Base-by-base conservation (phyloP, 1,284 basidiomycete genomes). In the Ceratobasidium sp. region DNA sequence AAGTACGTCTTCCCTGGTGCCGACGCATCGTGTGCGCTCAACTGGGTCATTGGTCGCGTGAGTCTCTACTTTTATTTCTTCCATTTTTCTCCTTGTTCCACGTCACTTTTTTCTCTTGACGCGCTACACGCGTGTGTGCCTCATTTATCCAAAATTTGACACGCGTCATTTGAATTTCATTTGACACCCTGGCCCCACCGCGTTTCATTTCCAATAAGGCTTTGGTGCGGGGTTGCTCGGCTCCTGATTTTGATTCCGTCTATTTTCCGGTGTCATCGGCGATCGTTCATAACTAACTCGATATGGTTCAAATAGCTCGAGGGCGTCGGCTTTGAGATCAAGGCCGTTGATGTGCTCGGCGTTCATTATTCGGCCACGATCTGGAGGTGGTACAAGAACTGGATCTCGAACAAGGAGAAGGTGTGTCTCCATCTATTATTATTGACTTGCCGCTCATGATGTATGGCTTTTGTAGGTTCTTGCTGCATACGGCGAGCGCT, bases 1-100 rank as follows among this genome's bases (percentile, higher is more conserved):
- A 96, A 96, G 80, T 96, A 96, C 77, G 82, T 98, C 80, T 99
- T 98, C 90, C 96, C 97, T 65, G 97, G 97, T 79, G 97, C 97
- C 8, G 97, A 99, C 78, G 96, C 96, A 0, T 93, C 91, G 6
- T 94, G 94, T 81, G 93, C 96, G 50, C 90, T 99, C 70, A 94
- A 93, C 73, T 99, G 97, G 97, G 96, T 98, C 73, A 88, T 99
- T 75, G 87, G 83, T 61, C 85, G 93, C 82, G 87, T 94, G 34
- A 71, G 78, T 76, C 45, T 45, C 23, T 26, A 16, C 34, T 3
- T 9, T 21, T 39, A 36, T 34, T 1, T 32, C 36, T 39, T 39
- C 8, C 36, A 39, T 23, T n/a, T n/a, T n/a, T n/a, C n/a, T n/a
- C n/a, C n/a, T n/a, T n/a, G n/a, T n/a, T n/a, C n/a, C 48, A 23